A percentile compares a stretch with the other conserved stretches of the same genome.
Evolutionary conservation across 768 basidiomycete species (phyloP).

Genomic region (Panaeolus papilionaceus): DNA sequence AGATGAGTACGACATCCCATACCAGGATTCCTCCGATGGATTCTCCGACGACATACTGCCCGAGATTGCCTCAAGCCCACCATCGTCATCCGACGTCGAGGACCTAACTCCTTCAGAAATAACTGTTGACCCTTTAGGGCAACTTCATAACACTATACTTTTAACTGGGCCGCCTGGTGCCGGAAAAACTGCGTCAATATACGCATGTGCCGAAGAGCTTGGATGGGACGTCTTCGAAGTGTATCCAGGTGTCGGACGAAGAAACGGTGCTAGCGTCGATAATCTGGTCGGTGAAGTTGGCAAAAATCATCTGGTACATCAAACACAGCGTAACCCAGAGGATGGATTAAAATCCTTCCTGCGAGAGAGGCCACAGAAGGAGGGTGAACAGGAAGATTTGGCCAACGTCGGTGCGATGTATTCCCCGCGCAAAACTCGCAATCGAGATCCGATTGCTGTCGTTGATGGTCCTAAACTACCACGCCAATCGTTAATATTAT

Average conservation of each 20-base stretch:
- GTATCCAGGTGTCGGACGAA: slow-evolving; percentile 92
- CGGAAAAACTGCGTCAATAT: slow-evolving; percentile 93
- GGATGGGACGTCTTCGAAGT: slow-evolving; percentile 98
- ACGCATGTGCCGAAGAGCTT: slow-evolving; percentile 92
- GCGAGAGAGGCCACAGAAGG: slow-evolving; percentile 21
- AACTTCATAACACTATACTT: slow-evolving; percentile 86
- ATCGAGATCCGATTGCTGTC: slow-evolving; percentile 5
- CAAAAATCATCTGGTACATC: slow-evolving; percentile 82
- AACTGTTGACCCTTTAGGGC: slow-evolving; percentile 35
- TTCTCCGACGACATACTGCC: slow-evolving; percentile 25
- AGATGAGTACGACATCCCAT: slow-evolving; percentile 41
- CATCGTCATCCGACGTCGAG: slow-evolving; percentile 23
- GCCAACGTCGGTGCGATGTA: slow-evolving; percentile 24
- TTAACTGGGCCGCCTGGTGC: slow-evolving; percentile 82
- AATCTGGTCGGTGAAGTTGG: slow-evolving; percentile 91
- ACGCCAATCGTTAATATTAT: slow-evolving; percentile 85
- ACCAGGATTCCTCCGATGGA: slow-evolving; percentile 27
- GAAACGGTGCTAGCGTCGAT: slow-evolving; percentile 80
- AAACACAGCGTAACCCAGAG: slow-evolving; percentile 29
- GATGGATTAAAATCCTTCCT: slow-evolving; percentile 29
- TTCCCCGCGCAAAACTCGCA: slow-evolving; percentile 30
- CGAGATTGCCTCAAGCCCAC: slow-evolving; percentile 28
- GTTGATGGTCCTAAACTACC: slow-evolving; percentile 38
- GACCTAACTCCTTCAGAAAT: slow-evolving; percentile 14
- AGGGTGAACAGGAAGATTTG: slow-evolving; percentile 10